Percentiles rank a stretch among this genome's conserved stretches.
Evolutionary conservation across 1,284 basidiomycete genomes (phyloP).

Genomic region (Cerioporus squamosus): DNA sequence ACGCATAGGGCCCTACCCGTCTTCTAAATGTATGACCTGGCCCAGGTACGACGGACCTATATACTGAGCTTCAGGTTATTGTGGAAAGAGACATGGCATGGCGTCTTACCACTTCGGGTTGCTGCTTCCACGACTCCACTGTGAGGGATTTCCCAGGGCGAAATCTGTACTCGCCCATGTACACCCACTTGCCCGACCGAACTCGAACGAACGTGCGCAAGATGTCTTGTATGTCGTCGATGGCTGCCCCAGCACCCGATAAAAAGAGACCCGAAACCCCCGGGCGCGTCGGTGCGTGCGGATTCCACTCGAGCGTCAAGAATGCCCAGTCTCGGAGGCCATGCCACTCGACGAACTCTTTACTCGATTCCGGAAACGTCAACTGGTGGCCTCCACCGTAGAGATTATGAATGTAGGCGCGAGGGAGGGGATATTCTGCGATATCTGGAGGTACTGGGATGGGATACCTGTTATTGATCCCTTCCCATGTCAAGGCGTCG

Average conservation of each 20-base stretch:
- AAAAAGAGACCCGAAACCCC: slow-evolving; percentile 4
- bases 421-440: slow-evolving; percentile 18
- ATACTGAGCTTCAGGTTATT: background rate
- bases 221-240: background rate
- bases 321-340: slow-evolving; percentile 6
- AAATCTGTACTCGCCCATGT: slow-evolving; percentile 4
- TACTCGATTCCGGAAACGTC: slow-evolving; percentile 28
- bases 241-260: too few relatives aligned
- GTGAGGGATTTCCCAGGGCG: background rate
- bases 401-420: slow-evolving; percentile 34
- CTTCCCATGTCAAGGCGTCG: slow-evolving; percentile 5
- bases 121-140: background rate
- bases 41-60: slow-evolving; percentile 4
- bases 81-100: too few relatives aligned
- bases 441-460: slow-evolving; percentile 9
- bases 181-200: background rate
- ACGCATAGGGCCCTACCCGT: background rate
- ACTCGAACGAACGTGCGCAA: background rate
- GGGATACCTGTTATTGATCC: slow-evolving; percentile 6
- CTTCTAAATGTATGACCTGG: background rate
- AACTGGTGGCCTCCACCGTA: slow-evolving; percentile 39
- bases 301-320: slow-evolving; percentile 5
- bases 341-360: background rate
- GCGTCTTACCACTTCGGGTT: background rate
- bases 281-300: slow-evolving; percentile 4